Percentiles rank a stretch among this genome's conserved stretches.
These are phyloP conservation scores for Bromus sterilis DNA, from an alignment of 176 grass and related monocot species.

Conservation along the genomic window DNA sequence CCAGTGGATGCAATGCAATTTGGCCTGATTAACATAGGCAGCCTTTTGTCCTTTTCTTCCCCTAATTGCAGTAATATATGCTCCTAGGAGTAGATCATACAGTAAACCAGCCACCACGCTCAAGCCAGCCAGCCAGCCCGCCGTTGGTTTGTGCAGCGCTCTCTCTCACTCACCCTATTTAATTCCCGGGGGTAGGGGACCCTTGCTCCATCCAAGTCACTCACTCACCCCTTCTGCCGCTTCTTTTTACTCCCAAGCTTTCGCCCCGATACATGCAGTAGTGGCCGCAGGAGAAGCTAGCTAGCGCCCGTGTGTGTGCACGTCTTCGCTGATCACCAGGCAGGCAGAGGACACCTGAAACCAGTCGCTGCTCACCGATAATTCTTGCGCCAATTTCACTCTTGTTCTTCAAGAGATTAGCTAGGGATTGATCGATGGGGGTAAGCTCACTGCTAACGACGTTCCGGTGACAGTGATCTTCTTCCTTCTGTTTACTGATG, in stretches of 20 bases:
- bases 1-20: neutral
- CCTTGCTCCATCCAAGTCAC: constrained; percentile 21
- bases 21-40: neutral
- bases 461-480: neutral
- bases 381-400: neutral
- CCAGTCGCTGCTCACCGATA: neutral
- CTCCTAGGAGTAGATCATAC: neutral
- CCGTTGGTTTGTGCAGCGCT: neutral
- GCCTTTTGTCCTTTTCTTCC: neutral
- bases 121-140: neutral
- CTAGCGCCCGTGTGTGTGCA: no score
- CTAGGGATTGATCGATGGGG: constrained; percentile 27
- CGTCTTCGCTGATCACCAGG: neutral
- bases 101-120: no score
- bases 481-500: no score
- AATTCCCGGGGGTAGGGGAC: constrained; percentile 16
- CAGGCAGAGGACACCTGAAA: constrained; percentile 17
- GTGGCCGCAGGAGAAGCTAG: neutral
- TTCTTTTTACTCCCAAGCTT: neutral
- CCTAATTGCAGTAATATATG: neutral
- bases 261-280: neutral
- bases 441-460: constrained; percentile 17
- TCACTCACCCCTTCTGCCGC: neutral
- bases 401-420: neutral
- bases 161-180: constrained; percentile 31